Conservation (phyloP, 805 yeast genomes). For the Suhomyces tanzawaensis region DNA sequence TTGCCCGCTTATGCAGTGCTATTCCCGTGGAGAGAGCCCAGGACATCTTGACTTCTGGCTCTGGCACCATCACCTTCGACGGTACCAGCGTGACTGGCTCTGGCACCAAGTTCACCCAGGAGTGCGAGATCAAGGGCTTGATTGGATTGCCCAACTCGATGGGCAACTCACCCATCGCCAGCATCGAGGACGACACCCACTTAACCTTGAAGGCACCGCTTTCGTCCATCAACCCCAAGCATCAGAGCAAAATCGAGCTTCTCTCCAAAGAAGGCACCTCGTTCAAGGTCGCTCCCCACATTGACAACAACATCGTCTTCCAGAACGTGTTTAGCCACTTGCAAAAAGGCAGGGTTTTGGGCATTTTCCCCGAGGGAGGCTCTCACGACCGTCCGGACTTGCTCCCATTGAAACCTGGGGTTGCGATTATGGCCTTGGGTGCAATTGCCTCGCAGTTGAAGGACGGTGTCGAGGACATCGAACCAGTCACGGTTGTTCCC, state of each 20-base stretch:
- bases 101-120: constrained; percentile 32
- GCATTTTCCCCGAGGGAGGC: constrained; percentile 46
- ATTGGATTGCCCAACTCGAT: constrained; percentile 36
- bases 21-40: constrained; percentile 45
- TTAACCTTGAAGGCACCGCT: constrained; percentile 26
- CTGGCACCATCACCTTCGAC: constrained; percentile 28
- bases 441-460: constrained; percentile 29
- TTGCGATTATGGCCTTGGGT: constrained; percentile 45
- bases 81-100: constrained; percentile 27
- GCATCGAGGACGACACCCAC: constrained; percentile 30
- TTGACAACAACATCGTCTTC: constrained; percentile 37
- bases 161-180: constrained; percentile 32
- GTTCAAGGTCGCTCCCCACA: constrained; percentile 38
- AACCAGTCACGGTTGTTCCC: constrained; percentile 33
- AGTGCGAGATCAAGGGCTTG: constrained; percentile 35
- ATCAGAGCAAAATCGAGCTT: constrained; percentile 14
- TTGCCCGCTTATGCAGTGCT: constrained; percentile 32
- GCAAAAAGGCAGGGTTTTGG: constrained; percentile 31
- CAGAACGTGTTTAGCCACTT: constrained; percentile 38
- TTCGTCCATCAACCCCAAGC: constrained; percentile 12
- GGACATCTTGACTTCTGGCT: constrained; percentile 29
- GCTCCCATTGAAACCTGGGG: constrained; percentile 44
- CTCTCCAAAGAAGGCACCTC: constrained; percentile 25
- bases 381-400: constrained; percentile 43
- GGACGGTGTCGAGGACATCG: constrained; percentile 14